Base-by-base conservation (phyloP, 2,329 filamentous ascomycete species). In the Diaporthe sp. region DNA sequence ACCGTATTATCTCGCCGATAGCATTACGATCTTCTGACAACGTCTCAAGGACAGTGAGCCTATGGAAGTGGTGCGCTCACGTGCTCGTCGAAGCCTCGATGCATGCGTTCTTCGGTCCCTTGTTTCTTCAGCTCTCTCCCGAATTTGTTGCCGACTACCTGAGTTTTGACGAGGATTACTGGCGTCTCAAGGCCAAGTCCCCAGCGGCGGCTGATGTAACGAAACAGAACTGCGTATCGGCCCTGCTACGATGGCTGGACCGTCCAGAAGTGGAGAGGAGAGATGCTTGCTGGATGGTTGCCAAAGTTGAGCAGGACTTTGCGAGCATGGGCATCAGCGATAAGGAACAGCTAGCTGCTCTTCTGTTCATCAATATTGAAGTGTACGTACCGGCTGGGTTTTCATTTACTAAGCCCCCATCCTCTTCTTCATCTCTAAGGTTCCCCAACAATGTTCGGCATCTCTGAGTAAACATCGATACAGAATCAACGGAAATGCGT, bases 221-320 rank as follows among this genome's bases (percentile, higher is more conserved):
- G 13, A 59, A 59, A 19, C 22, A 59, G n/a, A 59, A 39, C n/a
- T 39, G 56, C 35, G 32, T 59, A 25, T 39, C 32, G 35, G 56
- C 56, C 12, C 22, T 39, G n/a, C 56, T 25, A 12, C 35, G 56
- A 27, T 59, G 56, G 56, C 39, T 59, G 25, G 35, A 42, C 12
- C n/a, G n/a, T 42, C 56, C 56, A 25, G n/a, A 42, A 13, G 4
- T 25, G 22, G 13, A 59, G 35, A 59, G 56, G 27, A 25, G 35
- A 42, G 56, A 39, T 17, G 56, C 32, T 39, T 59, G 56, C n/a
- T 59, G 56, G 56, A 59, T 59, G 56, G 56, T 59, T 27, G 7
- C 56, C 13, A 59, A 59, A 27, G 13, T 59, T 25, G 35, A 59
- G 35, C 32, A 27, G n/a, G 56, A 59, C 35, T 59, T 59, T 59